Evolutionary conservation across 495 filamentous ascomycete genomes (phyloP).

Genomic region (Penicillium macrosclerotiorum): DNA sequence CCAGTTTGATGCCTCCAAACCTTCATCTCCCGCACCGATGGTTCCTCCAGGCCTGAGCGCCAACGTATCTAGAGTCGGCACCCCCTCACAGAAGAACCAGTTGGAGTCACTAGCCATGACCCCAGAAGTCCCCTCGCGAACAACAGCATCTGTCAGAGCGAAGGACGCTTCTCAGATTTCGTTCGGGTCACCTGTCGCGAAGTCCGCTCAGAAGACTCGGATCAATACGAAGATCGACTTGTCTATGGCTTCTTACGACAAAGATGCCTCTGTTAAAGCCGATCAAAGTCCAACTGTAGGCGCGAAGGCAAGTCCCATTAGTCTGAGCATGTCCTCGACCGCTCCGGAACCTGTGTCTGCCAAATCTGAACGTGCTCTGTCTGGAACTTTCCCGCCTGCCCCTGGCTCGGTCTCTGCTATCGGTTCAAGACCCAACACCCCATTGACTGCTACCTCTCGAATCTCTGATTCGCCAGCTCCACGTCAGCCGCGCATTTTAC

Average conservation of each 20-base stretch:
- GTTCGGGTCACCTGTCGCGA: slow-evolving; percentile 42
- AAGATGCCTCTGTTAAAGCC: slow-evolving; percentile 11
- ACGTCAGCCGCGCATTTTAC: slow-evolving; percentile 54
- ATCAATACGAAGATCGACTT: slow-evolving; percentile 25
- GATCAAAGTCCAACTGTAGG: slow-evolving; percentile 14
- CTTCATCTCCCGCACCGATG: slow-evolving; percentile 30
- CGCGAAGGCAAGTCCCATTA: slow-evolving; percentile 33
- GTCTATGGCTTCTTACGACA: slow-evolving; percentile 19
- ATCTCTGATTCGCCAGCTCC: slow-evolving; percentile 47
- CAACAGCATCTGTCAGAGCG: slow-evolving; percentile 18
- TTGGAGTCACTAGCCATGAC: slow-evolving; percentile 23
- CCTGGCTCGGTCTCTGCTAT: slow-evolving; percentile 23
- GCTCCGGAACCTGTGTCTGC: slow-evolving; percentile 14
- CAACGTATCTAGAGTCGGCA: slow-evolving; percentile 27
- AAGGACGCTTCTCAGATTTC: slow-evolving; percentile 43
- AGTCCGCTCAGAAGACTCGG: slow-evolving; percentile 34
- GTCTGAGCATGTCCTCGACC: slow-evolving; percentile 27
- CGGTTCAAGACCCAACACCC: slow-evolving; percentile 37
- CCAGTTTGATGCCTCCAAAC: slow-evolving; percentile 30
- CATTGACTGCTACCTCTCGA: slow-evolving; percentile 40
- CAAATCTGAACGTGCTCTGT: slow-evolving; percentile 23
- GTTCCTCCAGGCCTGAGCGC: slow-evolving; percentile 32
- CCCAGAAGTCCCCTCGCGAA: slow-evolving; percentile 11
- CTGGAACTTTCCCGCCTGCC: slow-evolving; percentile 14
- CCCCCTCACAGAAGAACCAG: slow-evolving; percentile 22